Evolutionary conservation across 305 asterid species (phyloP).

Genomic region (Caryopteris hybrid): DNA sequence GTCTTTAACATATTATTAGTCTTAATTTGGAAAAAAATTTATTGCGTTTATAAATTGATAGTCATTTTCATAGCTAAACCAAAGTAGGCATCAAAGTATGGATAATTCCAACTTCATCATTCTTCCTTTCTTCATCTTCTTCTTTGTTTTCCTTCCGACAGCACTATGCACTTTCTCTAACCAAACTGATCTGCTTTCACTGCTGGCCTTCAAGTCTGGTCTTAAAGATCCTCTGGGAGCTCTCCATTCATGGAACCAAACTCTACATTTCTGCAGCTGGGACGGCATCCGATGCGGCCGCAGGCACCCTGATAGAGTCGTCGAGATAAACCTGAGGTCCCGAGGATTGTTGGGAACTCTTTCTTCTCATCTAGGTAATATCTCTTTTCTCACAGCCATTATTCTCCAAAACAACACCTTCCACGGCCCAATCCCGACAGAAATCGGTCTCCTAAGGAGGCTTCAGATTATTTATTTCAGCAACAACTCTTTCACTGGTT

Average conservation of each 20-base stretch:
- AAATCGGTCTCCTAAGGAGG: not conserved
- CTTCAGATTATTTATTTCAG: not conserved
- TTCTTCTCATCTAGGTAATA: slow-evolving; percentile 5
- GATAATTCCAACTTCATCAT: not conserved
- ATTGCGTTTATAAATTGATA: too few relatives aligned
- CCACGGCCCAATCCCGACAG: not conserved
- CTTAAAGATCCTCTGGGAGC: not conserved
- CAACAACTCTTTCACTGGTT: not conserved
- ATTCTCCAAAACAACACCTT: not conserved
- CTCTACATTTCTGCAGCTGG: slow-evolving; percentile 10
- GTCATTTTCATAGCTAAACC: too few relatives aligned
- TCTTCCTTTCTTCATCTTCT: not conserved
- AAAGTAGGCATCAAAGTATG: not conserved
- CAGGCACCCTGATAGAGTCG: not conserved
- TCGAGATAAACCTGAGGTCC: not conserved
- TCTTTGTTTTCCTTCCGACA: not conserved
- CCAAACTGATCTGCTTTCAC: not conserved
- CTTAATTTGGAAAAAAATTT: too few relatives aligned
- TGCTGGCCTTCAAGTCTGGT: not conserved
- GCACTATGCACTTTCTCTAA: not conserved
- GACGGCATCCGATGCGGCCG: not conserved
- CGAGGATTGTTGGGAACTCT: not conserved
- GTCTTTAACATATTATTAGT: too few relatives aligned
- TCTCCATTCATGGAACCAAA: slow-evolving; percentile 5
- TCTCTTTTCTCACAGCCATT: not conserved